Percentiles rank a stretch among this genome's conserved stretches.
Conservation (phyloP, 768 basidiomycete genomes). For the Pisolithus tinctorius region DNA sequence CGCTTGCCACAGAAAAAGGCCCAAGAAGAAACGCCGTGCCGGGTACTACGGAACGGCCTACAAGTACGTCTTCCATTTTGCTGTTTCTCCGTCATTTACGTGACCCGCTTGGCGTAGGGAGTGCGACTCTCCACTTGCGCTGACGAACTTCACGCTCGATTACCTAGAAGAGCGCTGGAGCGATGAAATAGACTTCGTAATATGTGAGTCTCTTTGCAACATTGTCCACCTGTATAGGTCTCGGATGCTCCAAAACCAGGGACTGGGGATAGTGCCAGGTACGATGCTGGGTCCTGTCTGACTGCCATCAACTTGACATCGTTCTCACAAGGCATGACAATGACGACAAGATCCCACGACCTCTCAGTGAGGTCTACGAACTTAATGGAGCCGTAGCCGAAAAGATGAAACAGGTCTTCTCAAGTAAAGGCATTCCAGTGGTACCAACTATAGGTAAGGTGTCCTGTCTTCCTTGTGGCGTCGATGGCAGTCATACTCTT, state of each 20-base stretch:
- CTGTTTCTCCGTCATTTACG: neutral
- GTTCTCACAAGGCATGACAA: constrained; percentile 68
- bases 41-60: constrained; percentile 63
- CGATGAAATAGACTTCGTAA: constrained; percentile 81
- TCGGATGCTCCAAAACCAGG: constrained; percentile 31
- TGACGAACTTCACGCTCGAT: constrained; percentile 81
- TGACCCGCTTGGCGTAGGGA: constrained; percentile 34
- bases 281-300: constrained; percentile 3
- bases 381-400: constrained; percentile 60
- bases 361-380: constrained; percentile 70
- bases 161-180: constrained; percentile 76
- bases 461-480: neutral
- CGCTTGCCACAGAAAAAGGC: constrained; percentile 59
- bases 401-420: constrained; percentile 72
- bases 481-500: neutral
- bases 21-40: constrained; percentile 47
- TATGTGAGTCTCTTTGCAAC: constrained; percentile 46
- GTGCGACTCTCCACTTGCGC: constrained; percentile 74
- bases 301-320: neutral
- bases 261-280: constrained; percentile 77
- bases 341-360: constrained; percentile 75
- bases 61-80: constrained; percentile 39
- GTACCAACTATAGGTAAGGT: constrained; percentile 70
- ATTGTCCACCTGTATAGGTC: neutral
- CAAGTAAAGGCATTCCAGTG: constrained; percentile 63